Percentiles rank a stretch among this genome's conserved stretches.
These are phyloP conservation scores for Sedum album DNA, from an alignment of 164 flowering plant genomes.

Conservation along the genomic window DNA sequence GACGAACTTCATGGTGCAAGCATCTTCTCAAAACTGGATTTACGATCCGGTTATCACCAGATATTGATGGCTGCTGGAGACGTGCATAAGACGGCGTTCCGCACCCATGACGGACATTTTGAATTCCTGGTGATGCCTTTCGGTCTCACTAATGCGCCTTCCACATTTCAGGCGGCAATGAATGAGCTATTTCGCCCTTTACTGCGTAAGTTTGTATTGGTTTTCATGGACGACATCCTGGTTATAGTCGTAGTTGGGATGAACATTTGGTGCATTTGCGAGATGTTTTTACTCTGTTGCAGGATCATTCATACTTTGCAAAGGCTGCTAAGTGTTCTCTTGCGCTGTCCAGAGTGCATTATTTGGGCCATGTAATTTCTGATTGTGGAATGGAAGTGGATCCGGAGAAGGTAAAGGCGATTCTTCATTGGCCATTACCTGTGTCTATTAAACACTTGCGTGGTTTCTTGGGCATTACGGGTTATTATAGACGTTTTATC, in stretches of 20 bases:
- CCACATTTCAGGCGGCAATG: background rate
- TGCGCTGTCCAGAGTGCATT: background rate
- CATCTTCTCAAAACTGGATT: too few species aligned
- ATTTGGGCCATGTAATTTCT: too few species aligned
- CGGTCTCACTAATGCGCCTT: background rate
- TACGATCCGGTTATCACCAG: too few species aligned
- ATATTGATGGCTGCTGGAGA: too few species aligned
- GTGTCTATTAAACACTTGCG: background rate
- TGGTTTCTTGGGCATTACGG: too few species aligned
- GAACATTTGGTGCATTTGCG: background rate
- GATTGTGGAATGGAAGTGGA: background rate
- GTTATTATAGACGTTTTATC: too few species aligned
- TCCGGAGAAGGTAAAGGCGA: background rate
- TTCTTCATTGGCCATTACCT: background rate
- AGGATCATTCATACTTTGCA: background rate
- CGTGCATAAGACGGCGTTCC: too few species aligned
- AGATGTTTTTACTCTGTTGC: background rate
- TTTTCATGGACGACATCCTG: conserved; percentile 6
- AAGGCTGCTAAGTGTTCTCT: background rate
- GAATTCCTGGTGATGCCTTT: too few species aligned
- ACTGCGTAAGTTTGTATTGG: too few species aligned
- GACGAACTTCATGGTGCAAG: too few species aligned
- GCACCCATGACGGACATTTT: too few species aligned
- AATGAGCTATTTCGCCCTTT: background rate
- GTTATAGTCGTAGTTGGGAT: background rate